Evolutionary conservation across 2,329 filamentous ascomycete species (phyloP), one percentile per base, ranked within the genome.

Genomic region (Paraphoma sp.): DNA sequence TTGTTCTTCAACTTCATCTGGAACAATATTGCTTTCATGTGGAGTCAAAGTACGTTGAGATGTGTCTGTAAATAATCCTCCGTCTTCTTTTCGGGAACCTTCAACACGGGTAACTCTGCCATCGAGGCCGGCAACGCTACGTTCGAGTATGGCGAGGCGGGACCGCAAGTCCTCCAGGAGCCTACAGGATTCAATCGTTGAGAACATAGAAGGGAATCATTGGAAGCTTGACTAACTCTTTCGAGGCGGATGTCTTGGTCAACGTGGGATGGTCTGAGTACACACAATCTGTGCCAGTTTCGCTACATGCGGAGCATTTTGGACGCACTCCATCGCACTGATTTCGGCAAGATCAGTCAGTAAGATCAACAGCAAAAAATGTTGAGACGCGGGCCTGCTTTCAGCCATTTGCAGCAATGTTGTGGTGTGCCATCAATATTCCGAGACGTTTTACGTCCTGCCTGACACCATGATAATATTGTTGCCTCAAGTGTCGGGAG

Each of bases 281-380:
- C 31, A 74, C 63, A 60, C 80, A 82, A 9, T 81, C 78, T 51
- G 79, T 79, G 6, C 74, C 77, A 30, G 80, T 68, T 33, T 78
- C 74, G 14, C 56, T 61, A 53, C 80, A 82, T 23, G 74, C 67
- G n/a, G 75, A 76, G 57, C 80, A 82, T 43, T 73, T 74, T 11
- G 80, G 80, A 17, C 77, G 71, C 10, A 59, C 60, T 10, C 80
- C 79, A 67, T 82, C 78, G 51, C 80, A 82, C 70, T 80, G 59
- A 36, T 23, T 4, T 9, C 42, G 18, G 8, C 14, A 42, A 18
- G 3, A 38, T 16, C 11, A 18, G 40, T 54, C 28, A 54, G 40
- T 45, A 30, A 23, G 23, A 23, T 23, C 23, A 23, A 23, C 23
- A 23, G 23, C 5, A 5, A 23, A 23, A 3, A 23, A 23, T 23